Conservation (phyloP, 1,284 basidiomycete species). For the Leccinum pachyderme region DNA sequence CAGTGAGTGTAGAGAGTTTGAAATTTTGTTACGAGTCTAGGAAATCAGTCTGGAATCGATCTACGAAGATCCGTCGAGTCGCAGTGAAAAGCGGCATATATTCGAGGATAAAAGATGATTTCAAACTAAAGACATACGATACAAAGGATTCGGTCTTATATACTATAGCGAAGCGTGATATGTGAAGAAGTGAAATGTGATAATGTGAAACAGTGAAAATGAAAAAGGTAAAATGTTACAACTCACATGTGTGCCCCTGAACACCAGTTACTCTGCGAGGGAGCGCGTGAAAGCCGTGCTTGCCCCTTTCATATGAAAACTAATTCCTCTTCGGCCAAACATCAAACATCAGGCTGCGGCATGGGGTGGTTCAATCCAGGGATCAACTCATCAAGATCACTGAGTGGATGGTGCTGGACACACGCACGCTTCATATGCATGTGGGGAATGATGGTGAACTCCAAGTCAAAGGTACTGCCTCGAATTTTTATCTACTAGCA, state of each 20-base stretch:
- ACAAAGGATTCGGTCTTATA: too few relatives aligned
- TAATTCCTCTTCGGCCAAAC: slow-evolving; percentile 33
- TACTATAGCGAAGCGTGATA: too few relatives aligned
- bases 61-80: too few relatives aligned
- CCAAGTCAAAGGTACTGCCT: slow-evolving; percentile 56
- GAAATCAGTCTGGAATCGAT: too few relatives aligned
- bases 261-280: slow-evolving; percentile 53
- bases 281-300: slow-evolving; percentile 56
- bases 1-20: too few relatives aligned
- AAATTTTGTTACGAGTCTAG: too few relatives aligned
- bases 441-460: slow-evolving; percentile 57
- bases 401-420: slow-evolving; percentile 50
- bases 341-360: slow-evolving; percentile 8
- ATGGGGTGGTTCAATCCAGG: not conserved
- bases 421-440: slow-evolving; percentile 60
- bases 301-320: slow-evolving; percentile 56
- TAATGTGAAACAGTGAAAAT: too few relatives aligned
- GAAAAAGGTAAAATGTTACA: too few relatives aligned
- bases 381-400: slow-evolving; percentile 25
- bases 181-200: too few relatives aligned
- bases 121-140: too few relatives aligned
- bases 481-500: slow-evolving; percentile 42
- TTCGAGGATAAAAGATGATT: too few relatives aligned
- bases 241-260: slow-evolving; percentile 59
- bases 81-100: too few relatives aligned